Evolutionary conservation across 805 yeast species (phyloP), one percentile per base, ranked within the genome.

Genomic region (Candida anglica): DNA sequence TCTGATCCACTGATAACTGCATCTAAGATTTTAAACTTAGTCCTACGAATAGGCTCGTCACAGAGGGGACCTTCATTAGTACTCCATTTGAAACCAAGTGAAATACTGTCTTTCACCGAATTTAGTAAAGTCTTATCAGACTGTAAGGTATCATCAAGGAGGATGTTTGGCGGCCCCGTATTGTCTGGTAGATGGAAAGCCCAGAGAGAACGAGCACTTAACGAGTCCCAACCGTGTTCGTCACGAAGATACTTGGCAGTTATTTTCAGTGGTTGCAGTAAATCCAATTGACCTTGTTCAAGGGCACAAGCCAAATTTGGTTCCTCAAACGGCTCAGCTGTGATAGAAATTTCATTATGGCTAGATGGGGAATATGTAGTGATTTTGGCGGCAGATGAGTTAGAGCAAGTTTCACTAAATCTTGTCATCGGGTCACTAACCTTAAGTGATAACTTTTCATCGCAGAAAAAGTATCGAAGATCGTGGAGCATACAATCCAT

Each of bases 61-160:
- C 94, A 79, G n/a, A 93, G 63, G 0, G 99, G 98, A 0, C 98
- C 98, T 47, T 86, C 95, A 36, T 77, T 68, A 0, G 75, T 68
- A 2, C 83, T 81, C 93, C 95, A 85, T 46, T 74, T 71, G 59
- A 91, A 93, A 0, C 98, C 98, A 44, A 80, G 81, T 2, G 65
- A 59, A 1, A 89, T 71, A 2, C 77, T 64, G 5, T 74, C 79
- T 40, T 75, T 79, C 19, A 73, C 65, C 0, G 60, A 33, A 1
- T 47, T 38, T 21, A 84, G 46, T 8, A 60, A 34, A 17, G 60
- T 58, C 48, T 77, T 78, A 48, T 86, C 84, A 1, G 81, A 80
- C 37, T 84, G 93, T 3, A 89, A 50, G 0, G 94, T 85, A 46
- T 91, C 97, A 53, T 91, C 86, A 11, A 74, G 37, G 16, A 77